Evolutionary conservation across 495 filamentous ascomycete species (phyloP).

Genomic region (Pyrenula aspistea): DNA sequence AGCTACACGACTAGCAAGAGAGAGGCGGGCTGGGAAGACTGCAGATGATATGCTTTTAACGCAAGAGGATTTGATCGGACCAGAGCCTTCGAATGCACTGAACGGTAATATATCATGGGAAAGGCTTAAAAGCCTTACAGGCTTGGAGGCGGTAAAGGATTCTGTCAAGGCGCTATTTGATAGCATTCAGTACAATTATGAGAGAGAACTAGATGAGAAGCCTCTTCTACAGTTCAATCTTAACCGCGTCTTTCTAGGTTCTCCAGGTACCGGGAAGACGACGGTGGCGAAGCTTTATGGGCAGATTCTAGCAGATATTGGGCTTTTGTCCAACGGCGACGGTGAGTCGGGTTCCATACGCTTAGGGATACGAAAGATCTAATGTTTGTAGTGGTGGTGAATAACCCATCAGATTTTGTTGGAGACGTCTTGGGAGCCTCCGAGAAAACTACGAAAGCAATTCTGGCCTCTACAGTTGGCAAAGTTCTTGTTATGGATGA

Average conservation of each 20-base stretch:
- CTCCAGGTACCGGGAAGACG: slow-evolving; percentile 67
- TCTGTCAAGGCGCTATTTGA: slow-evolving; percentile 44
- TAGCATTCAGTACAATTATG: slow-evolving; percentile 48
- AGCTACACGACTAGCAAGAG: slow-evolving; percentile 34
- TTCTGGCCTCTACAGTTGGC: slow-evolving; percentile 50
- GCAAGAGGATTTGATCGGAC: slow-evolving; percentile 54
- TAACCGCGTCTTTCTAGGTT: slow-evolving; percentile 60
- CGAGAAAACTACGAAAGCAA: slow-evolving; percentile 59
- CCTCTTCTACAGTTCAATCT: slow-evolving; percentile 43
- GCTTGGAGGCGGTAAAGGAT: slow-evolving; percentile 50
- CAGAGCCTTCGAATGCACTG: slow-evolving; percentile 45
- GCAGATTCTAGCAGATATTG: slow-evolving; percentile 47
- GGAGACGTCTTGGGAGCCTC: slow-evolving; percentile 51
- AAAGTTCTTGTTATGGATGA: slow-evolving; percentile 74
- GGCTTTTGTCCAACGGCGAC: slow-evolving; percentile 49
- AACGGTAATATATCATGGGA: slow-evolving; percentile 40
- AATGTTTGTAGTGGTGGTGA: slow-evolving; percentile 40
- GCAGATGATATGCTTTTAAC: slow-evolving; percentile 40
- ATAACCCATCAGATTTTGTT: slow-evolving; percentile 65
- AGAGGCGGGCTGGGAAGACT: slow-evolving; percentile 14
- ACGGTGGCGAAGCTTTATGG: slow-evolving; percentile 66
- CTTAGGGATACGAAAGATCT: slow-evolving; percentile 5
- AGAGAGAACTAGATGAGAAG: slow-evolving; percentile 47
- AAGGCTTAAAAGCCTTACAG: slow-evolving; percentile 46
- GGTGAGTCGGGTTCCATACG: slow-evolving; percentile 21